Evolutionary conservation across 495 filamentous ascomycete genomes (phyloP).

Genomic region (Penicillium salamii): DNA sequence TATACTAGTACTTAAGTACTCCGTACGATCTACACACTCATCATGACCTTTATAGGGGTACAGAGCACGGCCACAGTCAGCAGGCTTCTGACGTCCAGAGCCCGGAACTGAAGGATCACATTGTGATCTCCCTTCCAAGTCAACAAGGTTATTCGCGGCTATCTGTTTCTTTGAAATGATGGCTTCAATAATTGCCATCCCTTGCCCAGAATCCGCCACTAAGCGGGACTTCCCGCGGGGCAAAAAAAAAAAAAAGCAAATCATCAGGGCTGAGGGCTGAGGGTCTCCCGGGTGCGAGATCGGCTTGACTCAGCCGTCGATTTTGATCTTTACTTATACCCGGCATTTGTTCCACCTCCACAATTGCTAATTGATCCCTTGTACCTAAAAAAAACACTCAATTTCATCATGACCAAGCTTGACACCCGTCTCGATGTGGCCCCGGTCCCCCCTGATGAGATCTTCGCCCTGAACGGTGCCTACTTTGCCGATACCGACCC

Average conservation of each 20-base stretch:
- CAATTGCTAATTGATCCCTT: conserved; percentile 2
- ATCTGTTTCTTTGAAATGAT: conserved; percentile 6
- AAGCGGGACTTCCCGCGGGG: conserved; percentile 29
- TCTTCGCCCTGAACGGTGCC: conserved; percentile 46
- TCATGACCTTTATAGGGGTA: too few species aligned
- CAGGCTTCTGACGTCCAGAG: too few species aligned
- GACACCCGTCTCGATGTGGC: conserved; percentile 30
- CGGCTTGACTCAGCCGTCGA: conserved; percentile 29
- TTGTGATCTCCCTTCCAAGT: not conserved
- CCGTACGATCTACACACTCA: too few species aligned
- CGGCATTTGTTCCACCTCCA: conserved; percentile 3
- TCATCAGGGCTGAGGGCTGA: not conserved
- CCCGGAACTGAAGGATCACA: too few species aligned
- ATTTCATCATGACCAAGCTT: conserved; percentile 32
- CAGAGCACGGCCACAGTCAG: too few species aligned
- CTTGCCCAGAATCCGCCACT: conserved; percentile 15
- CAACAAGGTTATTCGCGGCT: conserved; percentile 15
- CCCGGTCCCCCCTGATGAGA: conserved; percentile 47
- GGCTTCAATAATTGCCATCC: conserved; percentile 1
- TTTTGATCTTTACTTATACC: conserved; percentile 8
- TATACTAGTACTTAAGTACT: too few species aligned
- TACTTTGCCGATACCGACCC: conserved; percentile 39
- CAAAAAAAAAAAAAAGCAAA: conserved; percentile 13
- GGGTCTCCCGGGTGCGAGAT: conserved; percentile 23
- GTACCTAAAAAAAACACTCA: not conserved